Evolutionary conservation across 1,284 basidiomycete species (phyloP).

Genomic region (Inonotus hispidus): DNA sequence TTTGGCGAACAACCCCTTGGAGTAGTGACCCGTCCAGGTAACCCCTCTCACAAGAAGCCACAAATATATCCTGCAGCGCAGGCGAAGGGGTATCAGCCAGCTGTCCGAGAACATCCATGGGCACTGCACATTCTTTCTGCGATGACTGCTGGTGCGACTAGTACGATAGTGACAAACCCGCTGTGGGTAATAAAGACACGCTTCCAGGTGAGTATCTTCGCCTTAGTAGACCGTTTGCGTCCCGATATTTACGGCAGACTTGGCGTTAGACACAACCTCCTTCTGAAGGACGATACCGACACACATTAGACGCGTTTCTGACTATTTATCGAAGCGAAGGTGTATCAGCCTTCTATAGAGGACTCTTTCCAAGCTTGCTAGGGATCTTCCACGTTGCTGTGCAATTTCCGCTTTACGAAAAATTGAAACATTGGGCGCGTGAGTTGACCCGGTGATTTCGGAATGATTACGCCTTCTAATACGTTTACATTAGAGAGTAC

Average conservation of each 20-base stretch:
- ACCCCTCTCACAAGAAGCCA: conserved; percentile 18
- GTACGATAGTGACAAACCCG: conserved; percentile 89
- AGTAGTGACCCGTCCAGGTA: conserved; percentile 5
- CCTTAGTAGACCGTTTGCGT: not conserved
- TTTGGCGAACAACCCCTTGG: conserved; percentile 65
- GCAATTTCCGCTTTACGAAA: conserved; percentile 94
- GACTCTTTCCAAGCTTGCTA: conserved; percentile 81
- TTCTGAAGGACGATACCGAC: conserved; percentile 71
- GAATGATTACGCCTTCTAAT: not conserved
- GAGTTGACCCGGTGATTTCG: conserved; percentile 32
- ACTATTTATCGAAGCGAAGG: conserved; percentile 89
- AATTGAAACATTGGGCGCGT: conserved; percentile 81
- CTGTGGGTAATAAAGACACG: conserved; percentile 97
- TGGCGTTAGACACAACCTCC: conserved; percentile 63
- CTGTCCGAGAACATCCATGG: conserved; percentile 74
- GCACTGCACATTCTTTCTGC: conserved; percentile 85
- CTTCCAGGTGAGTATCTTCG: conserved; percentile 76
- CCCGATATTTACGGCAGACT: not conserved
- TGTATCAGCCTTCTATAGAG: conserved; percentile 82
- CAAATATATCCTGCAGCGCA: conserved; percentile 75
- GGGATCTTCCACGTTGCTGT: conserved; percentile 92
- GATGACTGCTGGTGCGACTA: conserved; percentile 87
- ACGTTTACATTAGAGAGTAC: conserved; percentile 37
- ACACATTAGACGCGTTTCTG: conserved; percentile 81
- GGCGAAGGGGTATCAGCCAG: conserved; percentile 74